Percentiles rank a stretch among this genome's conserved stretches.
Evolutionary conservation across 805 yeast genomes (phyloP).

Genomic region (Komagataella phaffii): DNA sequence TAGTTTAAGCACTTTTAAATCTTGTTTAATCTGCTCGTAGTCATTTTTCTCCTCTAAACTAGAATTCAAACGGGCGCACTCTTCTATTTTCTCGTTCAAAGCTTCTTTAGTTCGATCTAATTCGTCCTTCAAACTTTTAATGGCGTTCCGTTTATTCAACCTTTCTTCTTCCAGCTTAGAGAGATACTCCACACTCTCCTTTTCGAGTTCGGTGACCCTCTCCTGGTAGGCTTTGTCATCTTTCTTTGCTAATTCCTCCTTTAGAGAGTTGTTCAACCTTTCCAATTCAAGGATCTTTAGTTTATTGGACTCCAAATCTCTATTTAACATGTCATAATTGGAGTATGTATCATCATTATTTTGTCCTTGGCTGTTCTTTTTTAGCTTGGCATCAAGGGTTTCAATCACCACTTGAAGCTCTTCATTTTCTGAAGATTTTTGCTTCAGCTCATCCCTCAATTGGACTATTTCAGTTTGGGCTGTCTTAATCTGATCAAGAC

Average conservation of each 20-base stretch:
- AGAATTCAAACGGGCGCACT: conserved; percentile 33
- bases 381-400: conserved; percentile 30
- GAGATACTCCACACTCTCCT: conserved; percentile 51
- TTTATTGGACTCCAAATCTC: conserved; percentile 65
- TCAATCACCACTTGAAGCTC: background rate
- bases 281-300: conserved; percentile 59
- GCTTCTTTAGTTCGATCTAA: conserved; percentile 20
- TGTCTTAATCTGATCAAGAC: conserved; percentile 41
- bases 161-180: conserved; percentile 44
- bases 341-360: conserved; percentile 23
- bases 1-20: conserved; percentile 55
- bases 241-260: conserved; percentile 48
- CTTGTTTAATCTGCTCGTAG: conserved; percentile 72
- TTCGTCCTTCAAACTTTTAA: conserved; percentile 9
- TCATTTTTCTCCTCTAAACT: conserved; percentile 43
- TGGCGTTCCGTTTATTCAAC: conserved; percentile 11
- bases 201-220: conserved; percentile 41
- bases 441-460: conserved; percentile 23
- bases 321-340: conserved; percentile 38
- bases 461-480: conserved; percentile 61
- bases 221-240: conserved; percentile 36
- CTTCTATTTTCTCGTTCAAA: conserved; percentile 33
- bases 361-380: conserved; percentile 55
- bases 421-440: background rate
- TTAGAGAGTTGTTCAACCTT: conserved; percentile 40